Evolutionary conservation across 768 basidiomycete genomes (phyloP).

Genomic region (Lentinula sp.): DNA sequence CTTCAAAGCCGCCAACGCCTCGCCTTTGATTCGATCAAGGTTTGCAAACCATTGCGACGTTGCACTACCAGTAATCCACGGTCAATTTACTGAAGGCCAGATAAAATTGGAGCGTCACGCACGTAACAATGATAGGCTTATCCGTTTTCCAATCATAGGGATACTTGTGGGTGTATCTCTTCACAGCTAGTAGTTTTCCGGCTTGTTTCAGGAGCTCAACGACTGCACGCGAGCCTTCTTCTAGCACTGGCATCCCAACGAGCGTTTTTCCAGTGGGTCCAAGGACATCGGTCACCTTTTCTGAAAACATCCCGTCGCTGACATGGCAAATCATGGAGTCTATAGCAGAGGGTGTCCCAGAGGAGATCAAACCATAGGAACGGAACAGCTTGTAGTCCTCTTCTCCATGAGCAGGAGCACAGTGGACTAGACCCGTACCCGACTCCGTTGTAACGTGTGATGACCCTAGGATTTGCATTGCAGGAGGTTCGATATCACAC

Average conservation of each 20-base stretch:
- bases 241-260: constrained; percentile 66
- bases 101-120: constrained; percentile 16
- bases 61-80: constrained; percentile 43
- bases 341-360: constrained; percentile 9
- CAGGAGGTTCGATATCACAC: constrained; percentile 13
- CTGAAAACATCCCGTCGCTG: constrained; percentile 69
- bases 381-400: constrained; percentile 86
- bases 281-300: constrained; percentile 50
- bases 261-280: constrained; percentile 42
- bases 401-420: constrained; percentile 89
- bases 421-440: constrained; percentile 95
- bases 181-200: constrained; percentile 56
- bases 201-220: constrained; percentile 53
- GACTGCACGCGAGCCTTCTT: constrained; percentile 62
- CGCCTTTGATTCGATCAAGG: constrained; percentile 74
- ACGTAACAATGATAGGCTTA: constrained; percentile 88
- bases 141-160: constrained; percentile 98
- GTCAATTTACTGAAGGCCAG: background rate
- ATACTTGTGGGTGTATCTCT: constrained; percentile 79
- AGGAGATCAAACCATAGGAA: constrained; percentile 41
- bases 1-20: constrained; percentile 63
- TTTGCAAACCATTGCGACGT: constrained; percentile 99
- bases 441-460: constrained; percentile 77
- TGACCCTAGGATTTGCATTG: constrained; percentile 53
- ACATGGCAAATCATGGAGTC: constrained; percentile 74